Conservation (phyloP, 148 eudicot species). For the Salicornia ramosissima region DNA sequence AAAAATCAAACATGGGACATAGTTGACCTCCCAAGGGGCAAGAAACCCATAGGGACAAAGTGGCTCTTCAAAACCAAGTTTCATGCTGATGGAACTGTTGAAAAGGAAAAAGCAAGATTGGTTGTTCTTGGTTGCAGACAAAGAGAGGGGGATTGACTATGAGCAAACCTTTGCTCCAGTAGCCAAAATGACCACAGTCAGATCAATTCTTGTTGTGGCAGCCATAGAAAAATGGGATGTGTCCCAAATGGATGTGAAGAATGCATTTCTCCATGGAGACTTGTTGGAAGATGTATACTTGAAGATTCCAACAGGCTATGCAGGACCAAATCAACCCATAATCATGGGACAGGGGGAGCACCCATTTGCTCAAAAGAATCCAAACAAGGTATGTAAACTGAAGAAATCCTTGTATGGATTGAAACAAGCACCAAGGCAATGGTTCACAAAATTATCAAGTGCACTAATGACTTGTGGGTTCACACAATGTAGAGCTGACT, state of each 20-base stretch:
- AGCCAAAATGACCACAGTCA: neutral
- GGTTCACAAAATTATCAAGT: neutral
- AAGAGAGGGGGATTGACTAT: neutral
- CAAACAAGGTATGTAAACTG: neutral
- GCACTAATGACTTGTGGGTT: neutral
- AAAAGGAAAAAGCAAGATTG: neutral
- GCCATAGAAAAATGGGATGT: neutral
- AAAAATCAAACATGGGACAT: neutral
- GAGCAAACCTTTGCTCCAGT: neutral
- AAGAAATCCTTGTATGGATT: neutral
- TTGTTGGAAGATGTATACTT: neutral
- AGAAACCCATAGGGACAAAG: neutral
- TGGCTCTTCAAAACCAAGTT: neutral
- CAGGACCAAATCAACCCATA: too few species aligned
- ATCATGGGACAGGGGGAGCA: neutral
- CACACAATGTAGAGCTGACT: neutral
- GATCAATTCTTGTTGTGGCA: neutral
- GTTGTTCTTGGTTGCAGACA: neutral
- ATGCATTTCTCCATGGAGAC: neutral
- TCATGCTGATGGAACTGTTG: neutral
- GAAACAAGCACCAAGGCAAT: slow-evolving; percentile 1
- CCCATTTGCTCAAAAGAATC: neutral
- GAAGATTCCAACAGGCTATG: neutral
- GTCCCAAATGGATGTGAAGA: neutral
- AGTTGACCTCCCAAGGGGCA: neutral